Conservation (phyloP, 148 eudicot species). For the Camellia japonica region DNA sequence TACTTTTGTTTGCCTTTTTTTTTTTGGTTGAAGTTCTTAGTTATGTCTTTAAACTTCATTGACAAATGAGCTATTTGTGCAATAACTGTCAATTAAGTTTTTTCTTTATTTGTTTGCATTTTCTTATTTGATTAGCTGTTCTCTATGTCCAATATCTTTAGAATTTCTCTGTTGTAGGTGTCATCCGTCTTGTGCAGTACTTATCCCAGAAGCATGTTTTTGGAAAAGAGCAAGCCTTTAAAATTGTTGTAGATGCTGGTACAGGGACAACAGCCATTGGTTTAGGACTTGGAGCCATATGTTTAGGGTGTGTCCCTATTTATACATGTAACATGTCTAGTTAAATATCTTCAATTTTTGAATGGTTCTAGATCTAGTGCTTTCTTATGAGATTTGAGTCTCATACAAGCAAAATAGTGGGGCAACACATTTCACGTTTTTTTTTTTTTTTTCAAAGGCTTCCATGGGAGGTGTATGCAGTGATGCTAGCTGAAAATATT, state of each 20-base stretch:
- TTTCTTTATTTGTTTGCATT: not conserved
- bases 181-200: slow-evolving; percentile 72
- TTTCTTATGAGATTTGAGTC: not conserved
- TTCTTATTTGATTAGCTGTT: not conserved
- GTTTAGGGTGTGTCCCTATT: slow-evolving; percentile 54
- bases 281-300: slow-evolving; percentile 66
- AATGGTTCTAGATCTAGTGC: no score
- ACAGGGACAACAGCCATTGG: slow-evolving; percentile 98
- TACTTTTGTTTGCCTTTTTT: no score
- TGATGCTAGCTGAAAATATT: slow-evolving; percentile 80
- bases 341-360: not conserved
- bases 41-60: no score
- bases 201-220: slow-evolving; percentile 68
- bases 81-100: no score
- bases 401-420: not conserved
- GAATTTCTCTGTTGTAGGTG: slow-evolving; percentile 38
- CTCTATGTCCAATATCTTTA: not conserved
- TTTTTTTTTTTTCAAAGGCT: slow-evolving; percentile 43
- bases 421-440: not conserved
- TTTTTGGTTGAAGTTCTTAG: no score
- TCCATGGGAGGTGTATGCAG: slow-evolving; percentile 88
- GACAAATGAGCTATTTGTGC: no score
- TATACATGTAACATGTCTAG: not conserved
- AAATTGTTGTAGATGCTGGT: slow-evolving; percentile 86
- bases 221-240: slow-evolving; percentile 51